Evolutionary conservation across 2,329 filamentous ascomycete species (phyloP).

Genomic region (Pseudogymnoascus sp.): DNA sequence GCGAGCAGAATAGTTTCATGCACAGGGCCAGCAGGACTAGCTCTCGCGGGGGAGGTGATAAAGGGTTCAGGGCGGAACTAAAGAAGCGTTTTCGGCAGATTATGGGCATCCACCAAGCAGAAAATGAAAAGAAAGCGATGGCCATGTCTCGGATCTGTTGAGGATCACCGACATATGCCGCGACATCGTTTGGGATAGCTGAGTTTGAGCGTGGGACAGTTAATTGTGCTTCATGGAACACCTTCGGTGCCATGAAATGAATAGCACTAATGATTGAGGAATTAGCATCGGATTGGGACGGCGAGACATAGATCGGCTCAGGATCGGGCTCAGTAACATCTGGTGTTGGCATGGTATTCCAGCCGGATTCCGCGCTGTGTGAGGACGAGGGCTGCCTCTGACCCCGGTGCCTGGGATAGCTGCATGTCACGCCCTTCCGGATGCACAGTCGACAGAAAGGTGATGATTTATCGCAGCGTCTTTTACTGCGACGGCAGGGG

Average conservation of each 20-base stretch:
- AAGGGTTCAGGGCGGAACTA: slow-evolving; percentile 32
- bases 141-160: slow-evolving; percentile 32
- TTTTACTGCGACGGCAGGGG: slow-evolving; percentile 41
- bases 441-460: slow-evolving; percentile 42
- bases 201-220: background rate
- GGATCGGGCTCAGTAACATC: slow-evolving; percentile 34
- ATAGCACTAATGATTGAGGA: background rate
- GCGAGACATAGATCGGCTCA: slow-evolving; percentile 19
- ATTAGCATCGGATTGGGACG: background rate
- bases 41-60: slow-evolving; percentile 39
- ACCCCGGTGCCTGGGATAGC: slow-evolving; percentile 27
- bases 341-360: slow-evolving; percentile 27
- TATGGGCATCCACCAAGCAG: slow-evolving; percentile 43
- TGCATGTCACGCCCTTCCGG: slow-evolving; percentile 35
- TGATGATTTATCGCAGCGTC: slow-evolving; percentile 44
- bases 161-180: slow-evolving; percentile 26
- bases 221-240: too few species aligned
- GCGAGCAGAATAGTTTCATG: slow-evolving; percentile 40
- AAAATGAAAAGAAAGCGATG: slow-evolving; percentile 36
- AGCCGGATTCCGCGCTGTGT: slow-evolving; percentile 33
- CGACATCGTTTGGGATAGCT: background rate
- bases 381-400: slow-evolving; percentile 27
- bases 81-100: slow-evolving; percentile 38
- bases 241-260: too few species aligned
- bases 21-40: slow-evolving; percentile 40